Evolutionary conservation across 352 stramenopile species (phyloP), one percentile per base, ranked within the genome.

Genomic region (Elongisporangium undulatum): DNA sequence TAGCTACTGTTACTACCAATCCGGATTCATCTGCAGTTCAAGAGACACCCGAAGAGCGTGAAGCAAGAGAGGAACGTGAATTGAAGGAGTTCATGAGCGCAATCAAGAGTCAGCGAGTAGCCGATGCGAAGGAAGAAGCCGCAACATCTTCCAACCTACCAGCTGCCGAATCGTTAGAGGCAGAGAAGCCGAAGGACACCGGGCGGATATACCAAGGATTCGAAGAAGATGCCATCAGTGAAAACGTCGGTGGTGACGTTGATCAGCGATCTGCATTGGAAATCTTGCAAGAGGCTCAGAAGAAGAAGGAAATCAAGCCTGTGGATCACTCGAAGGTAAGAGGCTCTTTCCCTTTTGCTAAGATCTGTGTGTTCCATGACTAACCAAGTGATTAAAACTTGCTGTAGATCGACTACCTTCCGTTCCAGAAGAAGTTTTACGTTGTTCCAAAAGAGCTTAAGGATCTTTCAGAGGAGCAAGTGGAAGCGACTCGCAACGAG

Each of bases 381-480:
- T 56, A 4, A 38, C 20, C 9, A 13, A 39, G 7, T 13, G 29
- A 39, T 39, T 34, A 9, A n/a, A 29, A 29, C 15, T 51, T 23
- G 20, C 17, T 66, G 5, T 20, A 89, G 63, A 90, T 99, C 20
- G 92, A 98, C 34, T 99, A 99, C 65, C 72, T 99, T 15, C 63
- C 86, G 9, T 97, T 99, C 64, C 89, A 97, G 52, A 99, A 99
- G 82, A 99, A 99, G 67, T 96, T 99, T 38, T 99, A 99, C 66
- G 92, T 99, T 16, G 88, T 98, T 17, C 97, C 97, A 15, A 90
- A 92, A 50, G 88, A 95, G 45, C 87, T 99, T 58, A 94, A 94
- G 34, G 72, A 80, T 22, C 72, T 99, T 51, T 87, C 85, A 1
- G 81, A 93, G 6, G 85, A 97, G 39, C 80, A 98, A 56, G 76